A percentile compares a stretch with the other conserved stretches of the same genome.
Conservation (phyloP, 2,329 filamentous ascomycete genomes). For the Xylariales sp. region DNA sequence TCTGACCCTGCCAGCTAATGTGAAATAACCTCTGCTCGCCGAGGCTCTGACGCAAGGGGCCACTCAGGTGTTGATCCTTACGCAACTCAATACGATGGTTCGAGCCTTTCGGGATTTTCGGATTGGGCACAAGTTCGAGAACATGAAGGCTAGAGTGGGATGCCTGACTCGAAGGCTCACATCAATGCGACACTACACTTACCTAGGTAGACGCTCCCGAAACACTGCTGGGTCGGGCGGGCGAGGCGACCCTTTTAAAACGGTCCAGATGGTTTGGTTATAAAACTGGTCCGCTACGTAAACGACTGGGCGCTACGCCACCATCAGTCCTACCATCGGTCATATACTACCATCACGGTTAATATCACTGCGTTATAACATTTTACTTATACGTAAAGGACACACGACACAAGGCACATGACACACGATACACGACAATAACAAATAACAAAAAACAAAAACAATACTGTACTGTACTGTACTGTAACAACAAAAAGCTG, state of each 20-base stretch:
- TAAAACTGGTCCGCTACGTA: conserved; percentile 14
- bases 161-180: conserved; percentile 19
- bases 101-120: background rate
- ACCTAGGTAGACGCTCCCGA: background rate
- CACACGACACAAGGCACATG: too few relatives aligned
- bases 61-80: conserved; percentile 26
- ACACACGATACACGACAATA: too few relatives aligned
- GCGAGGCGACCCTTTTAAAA: conserved; percentile 11
- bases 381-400: too few relatives aligned
- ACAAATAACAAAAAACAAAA: too few relatives aligned
- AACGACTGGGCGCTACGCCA: conserved; percentile 1
- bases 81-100: conserved; percentile 1
- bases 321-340: too few relatives aligned
- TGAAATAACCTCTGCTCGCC: conserved; percentile 9
- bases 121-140: background rate
- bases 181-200: too few relatives aligned
- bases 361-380: too few relatives aligned
- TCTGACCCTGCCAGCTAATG: background rate
- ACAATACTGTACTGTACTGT: too few relatives aligned
- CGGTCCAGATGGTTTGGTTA: conserved; percentile 10
- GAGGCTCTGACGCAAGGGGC: conserved; percentile 26
- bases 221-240: conserved; percentile 1
- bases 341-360: too few relatives aligned
- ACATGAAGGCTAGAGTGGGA: conserved; percentile 8
- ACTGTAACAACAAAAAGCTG: background rate